These are phyloP conservation scores for Arabidopsis lyrata DNA, from an alignment of 441 rosid species.

Conservation along the genomic window DNA sequence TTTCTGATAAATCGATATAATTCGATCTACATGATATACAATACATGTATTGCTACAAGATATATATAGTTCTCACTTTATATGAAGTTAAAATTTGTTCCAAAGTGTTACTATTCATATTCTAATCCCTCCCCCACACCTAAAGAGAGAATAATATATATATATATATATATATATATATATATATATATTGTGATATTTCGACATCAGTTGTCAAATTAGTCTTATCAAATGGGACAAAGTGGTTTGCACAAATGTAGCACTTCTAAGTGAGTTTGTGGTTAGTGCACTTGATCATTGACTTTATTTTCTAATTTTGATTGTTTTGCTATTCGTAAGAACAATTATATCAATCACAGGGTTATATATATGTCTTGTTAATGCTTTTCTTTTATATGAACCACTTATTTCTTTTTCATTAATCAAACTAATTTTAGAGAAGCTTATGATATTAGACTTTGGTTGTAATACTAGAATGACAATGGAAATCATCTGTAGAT, in stretches of 20 bases:
- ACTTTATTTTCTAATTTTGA: slow-evolving; percentile 31
- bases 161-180: no score
- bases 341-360: slow-evolving; percentile 30
- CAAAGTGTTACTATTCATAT: neutral
- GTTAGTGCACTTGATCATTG: slow-evolving; percentile 43
- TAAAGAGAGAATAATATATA: neutral
- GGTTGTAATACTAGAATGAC: neutral
- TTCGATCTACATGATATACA: neutral
- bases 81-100: neutral
- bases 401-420: neutral
- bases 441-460: slow-evolving; percentile 1
- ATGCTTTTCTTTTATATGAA: slow-evolving; percentile 25
- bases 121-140: neutral
- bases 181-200: neutral
- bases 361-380: slow-evolving; percentile 22
- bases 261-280: slow-evolving; percentile 41
- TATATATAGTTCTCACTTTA: neutral
- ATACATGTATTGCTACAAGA: neutral
- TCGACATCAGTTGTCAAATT: slow-evolving; percentile 29
- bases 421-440: neutral
- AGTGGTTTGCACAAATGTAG: slow-evolving; percentile 34
- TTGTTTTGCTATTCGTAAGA: slow-evolving; percentile 24
- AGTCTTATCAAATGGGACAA: slow-evolving; percentile 32
- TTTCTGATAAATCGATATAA: neutral
- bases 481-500: neutral